Percentiles rank a stretch among this genome's conserved stretches.
Conservation (phyloP, 2,329 filamentous ascomycete species). For the Alternaria burnsii region DNA sequence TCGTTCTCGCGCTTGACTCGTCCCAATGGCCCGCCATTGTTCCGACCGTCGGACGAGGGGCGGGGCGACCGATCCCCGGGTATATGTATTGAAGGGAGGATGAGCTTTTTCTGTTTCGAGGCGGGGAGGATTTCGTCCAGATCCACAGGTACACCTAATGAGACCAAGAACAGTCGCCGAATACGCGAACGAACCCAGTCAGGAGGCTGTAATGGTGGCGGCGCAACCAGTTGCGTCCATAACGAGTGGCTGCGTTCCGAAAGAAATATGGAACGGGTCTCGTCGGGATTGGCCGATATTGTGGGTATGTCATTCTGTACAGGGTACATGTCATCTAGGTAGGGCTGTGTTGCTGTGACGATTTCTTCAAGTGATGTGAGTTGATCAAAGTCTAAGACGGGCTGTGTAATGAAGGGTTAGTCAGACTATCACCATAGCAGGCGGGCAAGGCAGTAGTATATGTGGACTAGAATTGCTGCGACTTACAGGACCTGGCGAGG, state of each 20-base stretch:
- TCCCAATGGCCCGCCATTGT: slow-evolving; percentile 37
- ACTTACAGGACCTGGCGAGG: slow-evolving; percentile 60
- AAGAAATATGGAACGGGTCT: slow-evolving; percentile 61
- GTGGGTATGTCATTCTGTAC: slow-evolving; percentile 55
- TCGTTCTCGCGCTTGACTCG: slow-evolving; percentile 53
- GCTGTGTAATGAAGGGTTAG: slow-evolving; percentile 55
- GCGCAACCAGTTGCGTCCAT: slow-evolving; percentile 95
- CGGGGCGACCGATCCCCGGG: slow-evolving; percentile 50
- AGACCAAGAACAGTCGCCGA: slow-evolving; percentile 92
- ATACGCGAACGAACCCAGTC: slow-evolving; percentile 98
- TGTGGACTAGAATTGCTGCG: slow-evolving; percentile 45
- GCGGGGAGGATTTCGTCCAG: slow-evolving; percentile 96
- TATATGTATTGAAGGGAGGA: slow-evolving; percentile 78
- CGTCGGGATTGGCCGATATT: slow-evolving; percentile 47
- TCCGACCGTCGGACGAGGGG: slow-evolving; percentile 50
- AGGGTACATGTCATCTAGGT: slow-evolving; percentile 68
- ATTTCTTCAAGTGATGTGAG: slow-evolving; percentile 68
- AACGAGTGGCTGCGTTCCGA: slow-evolving; percentile 88
- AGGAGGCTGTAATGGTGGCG: slow-evolving; percentile 90
- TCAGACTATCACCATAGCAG: slow-evolving; percentile 38
- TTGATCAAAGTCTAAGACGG: slow-evolving; percentile 72
- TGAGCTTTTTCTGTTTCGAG: slow-evolving; percentile 96
- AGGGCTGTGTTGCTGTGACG: slow-evolving; percentile 67
- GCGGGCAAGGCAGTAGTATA: slow-evolving; percentile 45
- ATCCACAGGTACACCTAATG: slow-evolving; percentile 93